Base-by-base conservation (phyloP, 495 filamentous ascomycete species). In the Talaromyces borbonicus region DNA sequence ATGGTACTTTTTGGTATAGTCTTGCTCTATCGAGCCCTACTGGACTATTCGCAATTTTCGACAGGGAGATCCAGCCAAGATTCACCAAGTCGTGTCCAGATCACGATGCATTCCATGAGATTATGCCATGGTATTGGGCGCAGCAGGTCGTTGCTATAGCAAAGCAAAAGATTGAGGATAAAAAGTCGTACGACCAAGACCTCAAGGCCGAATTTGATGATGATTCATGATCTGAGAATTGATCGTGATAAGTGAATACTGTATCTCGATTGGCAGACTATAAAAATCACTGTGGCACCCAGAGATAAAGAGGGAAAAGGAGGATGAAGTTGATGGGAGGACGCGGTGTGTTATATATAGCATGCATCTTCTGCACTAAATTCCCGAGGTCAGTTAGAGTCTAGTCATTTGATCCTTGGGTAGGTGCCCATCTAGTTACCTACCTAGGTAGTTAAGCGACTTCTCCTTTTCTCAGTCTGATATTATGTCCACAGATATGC, bases 1-100 rank as follows among this genome's bases (percentile, higher is more conserved):
- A 43, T 16, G 56, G 56, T 2, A 52, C 56, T 3, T 58, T 55
- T 18, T 58, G 56, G 50, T 55, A 53, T 52, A 46, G 47, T 0
- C 24, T 58, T 8, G 56, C 53, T 41, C 53, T 58, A 4, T 53
- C 50, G 1, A 58, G 50, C 46, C 56, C 56, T 14, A 47, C 50
- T n/a, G 56, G 50, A 8, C 35, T 58, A 1, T 58, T 58, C 14
- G 50, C 18, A 4, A 46, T 57, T 8, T 57, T 50, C 19, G 26
- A 44, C 18, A 12, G 46, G 29, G 44, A 53, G 29, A 54, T 57
- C 0, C 45, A 45, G 26, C 52, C 56, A 16, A 8, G 53, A 30
- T 58, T 51, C 30, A 18, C 14, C 14, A 37, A 16, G 33, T n/a
- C 30, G 15, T 53, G 43, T 41, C 40, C 4, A 11, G 40, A 55